These are phyloP conservation scores for Escovopsis sp. DNA, from an alignment of 2,329 filamentous ascomycete species.

Conservation along the genomic window DNA sequence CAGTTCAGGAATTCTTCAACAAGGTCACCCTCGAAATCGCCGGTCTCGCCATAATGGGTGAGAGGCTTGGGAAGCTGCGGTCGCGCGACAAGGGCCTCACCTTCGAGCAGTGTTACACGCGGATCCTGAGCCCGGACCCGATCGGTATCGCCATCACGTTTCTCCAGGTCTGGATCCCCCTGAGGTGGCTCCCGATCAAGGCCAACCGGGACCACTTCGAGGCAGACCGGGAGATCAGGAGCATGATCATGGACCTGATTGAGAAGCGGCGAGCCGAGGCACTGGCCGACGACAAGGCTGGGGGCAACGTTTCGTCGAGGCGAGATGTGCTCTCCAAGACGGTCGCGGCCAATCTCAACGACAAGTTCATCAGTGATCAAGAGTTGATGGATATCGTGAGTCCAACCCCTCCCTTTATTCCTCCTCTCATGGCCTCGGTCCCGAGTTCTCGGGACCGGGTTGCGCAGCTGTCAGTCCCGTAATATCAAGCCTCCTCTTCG, in stretches of 20 bases:
- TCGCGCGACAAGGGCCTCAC: background rate
- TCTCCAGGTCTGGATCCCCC: constrained; percentile 2
- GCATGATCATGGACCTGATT: background rate
- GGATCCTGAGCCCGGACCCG: constrained; percentile 1
- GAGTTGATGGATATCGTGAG: background rate
- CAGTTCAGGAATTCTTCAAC: background rate
- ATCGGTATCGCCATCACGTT: constrained; percentile 3
- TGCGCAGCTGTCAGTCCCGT: too few species aligned
- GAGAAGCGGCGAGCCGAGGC: background rate
- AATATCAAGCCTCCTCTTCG: background rate
- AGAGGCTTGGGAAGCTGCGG: background rate
- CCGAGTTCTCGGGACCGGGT: too few species aligned
- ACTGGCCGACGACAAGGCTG: background rate
- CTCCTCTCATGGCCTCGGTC: too few species aligned
- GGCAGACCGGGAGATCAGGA: background rate
- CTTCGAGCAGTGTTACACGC: constrained; percentile 1
- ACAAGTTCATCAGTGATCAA: background rate
- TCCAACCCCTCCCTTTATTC: too few species aligned
- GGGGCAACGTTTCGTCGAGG: background rate
- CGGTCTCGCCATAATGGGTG: background rate
- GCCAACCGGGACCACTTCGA: background rate
- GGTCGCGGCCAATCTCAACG: background rate
- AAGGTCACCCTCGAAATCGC: background rate
- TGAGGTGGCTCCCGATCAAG: constrained; percentile 5
- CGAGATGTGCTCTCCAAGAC: background rate